Percentiles rank a stretch among this genome's conserved stretches.
Evolutionary conservation across 495 filamentous ascomycete species (phyloP).

Genomic region (Margaritispora aquatica): DNA sequence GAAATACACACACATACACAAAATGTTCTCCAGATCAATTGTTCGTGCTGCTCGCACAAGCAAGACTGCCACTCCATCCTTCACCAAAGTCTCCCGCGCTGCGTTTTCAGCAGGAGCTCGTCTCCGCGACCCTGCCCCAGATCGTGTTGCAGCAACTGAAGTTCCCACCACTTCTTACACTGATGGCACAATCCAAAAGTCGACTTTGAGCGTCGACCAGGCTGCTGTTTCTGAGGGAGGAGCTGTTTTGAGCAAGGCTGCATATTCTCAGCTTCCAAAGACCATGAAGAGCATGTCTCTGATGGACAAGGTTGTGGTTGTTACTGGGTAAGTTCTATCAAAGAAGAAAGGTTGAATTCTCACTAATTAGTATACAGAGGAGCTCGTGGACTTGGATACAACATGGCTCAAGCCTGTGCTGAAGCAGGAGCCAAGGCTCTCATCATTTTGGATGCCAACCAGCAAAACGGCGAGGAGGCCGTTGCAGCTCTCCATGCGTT

Average conservation of each 20-base stretch:
- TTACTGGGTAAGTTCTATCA: conserved; percentile 56
- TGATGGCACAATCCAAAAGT: conserved; percentile 9
- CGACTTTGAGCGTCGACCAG: conserved; percentile 15
- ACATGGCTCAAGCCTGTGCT: conserved; percentile 69
- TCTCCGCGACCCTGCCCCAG: conserved; percentile 6
- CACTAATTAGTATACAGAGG: conserved; percentile 39
- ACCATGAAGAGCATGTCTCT: conserved; percentile 60
- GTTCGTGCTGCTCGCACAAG: conserved; percentile 7
- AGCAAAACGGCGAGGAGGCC: conserved; percentile 62
- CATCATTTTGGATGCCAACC: conserved; percentile 67
- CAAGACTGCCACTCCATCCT: background rate
- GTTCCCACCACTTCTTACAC: conserved; percentile 14
- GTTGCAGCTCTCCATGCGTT: conserved; percentile 60
- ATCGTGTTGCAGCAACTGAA: conserved; percentile 18
- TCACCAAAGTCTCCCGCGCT: conserved; percentile 12
- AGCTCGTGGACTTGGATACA: conserved; percentile 67
- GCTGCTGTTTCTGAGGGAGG: background rate
- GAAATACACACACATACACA: background rate
- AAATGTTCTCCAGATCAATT: conserved; percentile 14
- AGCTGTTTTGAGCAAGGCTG: conserved; percentile 17
- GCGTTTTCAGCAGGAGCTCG: conserved; percentile 3
- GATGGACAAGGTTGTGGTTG: conserved; percentile 59
- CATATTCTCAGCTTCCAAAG: conserved; percentile 43
- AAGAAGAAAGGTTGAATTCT: background rate
- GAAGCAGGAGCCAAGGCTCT: conserved; percentile 69